Conservation (phyloP, 2,329 filamentous ascomycete species). For the Fusarium nematophilum region DNA sequence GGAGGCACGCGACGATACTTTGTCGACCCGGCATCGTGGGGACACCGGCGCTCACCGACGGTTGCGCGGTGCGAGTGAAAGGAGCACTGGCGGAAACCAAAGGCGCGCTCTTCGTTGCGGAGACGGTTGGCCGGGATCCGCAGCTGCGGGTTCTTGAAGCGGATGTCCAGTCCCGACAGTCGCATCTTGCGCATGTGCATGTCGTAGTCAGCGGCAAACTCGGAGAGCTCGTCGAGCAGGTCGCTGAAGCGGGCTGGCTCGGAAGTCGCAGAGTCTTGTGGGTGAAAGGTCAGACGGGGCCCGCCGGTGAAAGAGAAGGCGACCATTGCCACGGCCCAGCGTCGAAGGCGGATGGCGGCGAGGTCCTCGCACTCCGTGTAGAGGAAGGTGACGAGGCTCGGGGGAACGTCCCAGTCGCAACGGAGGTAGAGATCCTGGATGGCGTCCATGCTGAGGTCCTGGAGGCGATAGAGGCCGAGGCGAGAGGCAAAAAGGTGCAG, state of each 20-base stretch:
- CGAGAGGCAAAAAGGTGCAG: conserved; percentile 68
- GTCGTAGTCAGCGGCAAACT: conserved; percentile 62
- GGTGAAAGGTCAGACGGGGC: conserved; percentile 45
- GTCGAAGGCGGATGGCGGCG: conserved; percentile 63
- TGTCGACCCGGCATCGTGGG: conserved; percentile 50
- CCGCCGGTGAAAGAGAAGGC: conserved; percentile 63
- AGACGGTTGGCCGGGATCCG: conserved; percentile 67
- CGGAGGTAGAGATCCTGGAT: conserved; percentile 69
- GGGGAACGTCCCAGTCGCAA: conserved; percentile 68
- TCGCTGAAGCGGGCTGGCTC: conserved; percentile 53
- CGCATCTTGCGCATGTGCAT: conserved; percentile 65
- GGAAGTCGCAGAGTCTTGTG: conserved; percentile 44
- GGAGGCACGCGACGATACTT: conserved; percentile 26
- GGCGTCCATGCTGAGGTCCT: conserved; percentile 68
- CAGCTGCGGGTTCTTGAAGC: conserved; percentile 71
- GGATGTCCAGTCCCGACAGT: conserved; percentile 60
- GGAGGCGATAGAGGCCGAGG: conserved; percentile 61
- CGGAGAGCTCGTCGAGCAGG: conserved; percentile 58
- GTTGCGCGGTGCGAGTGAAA: conserved; percentile 68
- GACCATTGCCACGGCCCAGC: conserved; percentile 71
- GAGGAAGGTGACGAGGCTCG: conserved; percentile 62
- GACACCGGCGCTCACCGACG: conserved; percentile 66
- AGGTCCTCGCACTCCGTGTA: conserved; percentile 65
- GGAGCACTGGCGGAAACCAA: conserved; percentile 71
- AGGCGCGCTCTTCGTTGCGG: conserved; percentile 66